Evolutionary conservation across 176 grass and related monocot species (phyloP).

Genomic region (Pharus latifolius): DNA sequence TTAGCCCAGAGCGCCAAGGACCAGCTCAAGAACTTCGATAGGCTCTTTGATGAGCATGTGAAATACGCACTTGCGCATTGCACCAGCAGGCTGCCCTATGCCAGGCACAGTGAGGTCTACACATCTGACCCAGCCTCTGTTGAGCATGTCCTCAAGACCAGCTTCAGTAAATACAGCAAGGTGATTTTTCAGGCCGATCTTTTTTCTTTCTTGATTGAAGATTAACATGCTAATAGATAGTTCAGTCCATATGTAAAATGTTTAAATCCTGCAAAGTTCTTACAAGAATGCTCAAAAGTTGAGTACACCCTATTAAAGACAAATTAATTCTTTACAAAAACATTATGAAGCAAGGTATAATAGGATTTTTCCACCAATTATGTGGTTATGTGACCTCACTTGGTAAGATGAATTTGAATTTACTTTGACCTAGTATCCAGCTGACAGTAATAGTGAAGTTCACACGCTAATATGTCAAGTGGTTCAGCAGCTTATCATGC

Average conservation of each 20-base stretch:
- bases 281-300: background rate
- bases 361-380: no score
- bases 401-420: no score
- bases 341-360: background rate
- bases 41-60: conserved; percentile 33
- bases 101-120: conserved; percentile 15
- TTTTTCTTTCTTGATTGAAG: background rate
- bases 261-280: background rate
- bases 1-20: background rate
- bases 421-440: background rate
- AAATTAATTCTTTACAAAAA: background rate
- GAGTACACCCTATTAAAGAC: background rate
- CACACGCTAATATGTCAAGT: background rate
- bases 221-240: background rate
- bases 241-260: background rate
- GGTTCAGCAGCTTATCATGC: background rate
- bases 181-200: background rate
- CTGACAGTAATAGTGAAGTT: background rate
- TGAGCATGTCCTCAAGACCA: conserved; percentile 44
- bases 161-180: conserved; percentile 62
- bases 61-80: conserved; percentile 2
- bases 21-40: conserved; percentile 27
- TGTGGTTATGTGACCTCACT: no score
- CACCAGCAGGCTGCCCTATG: conserved; percentile 31
- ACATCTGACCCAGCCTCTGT: conserved; percentile 31